A percentile compares a stretch with the other conserved stretches of the same genome.
These are phyloP conservation scores for Rhizomucor pusillus DNA, from an alignment of 371 early-diverging fungal genomes.

Conservation along the genomic window DNA sequence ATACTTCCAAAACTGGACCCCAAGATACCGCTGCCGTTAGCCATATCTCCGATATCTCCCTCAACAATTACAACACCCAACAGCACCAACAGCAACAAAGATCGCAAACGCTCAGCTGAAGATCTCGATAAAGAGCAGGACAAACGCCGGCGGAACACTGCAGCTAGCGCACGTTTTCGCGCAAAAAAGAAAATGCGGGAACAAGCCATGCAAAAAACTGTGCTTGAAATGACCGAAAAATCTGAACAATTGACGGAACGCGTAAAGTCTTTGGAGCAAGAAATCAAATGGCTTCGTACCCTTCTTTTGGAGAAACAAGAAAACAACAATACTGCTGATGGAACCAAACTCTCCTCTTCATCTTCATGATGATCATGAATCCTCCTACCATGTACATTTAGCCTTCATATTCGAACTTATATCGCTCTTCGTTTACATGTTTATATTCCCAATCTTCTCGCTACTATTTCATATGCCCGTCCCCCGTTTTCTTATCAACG, in stretches of 20 bases:
- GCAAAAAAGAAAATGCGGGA: conserved; percentile 90
- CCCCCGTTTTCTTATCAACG: too few species aligned
- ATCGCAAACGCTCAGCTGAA: not conserved
- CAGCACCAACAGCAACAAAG: conserved; percentile 1
- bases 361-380: too few species aligned
- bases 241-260: conserved; percentile 68
- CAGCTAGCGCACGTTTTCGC: conserved; percentile 93
- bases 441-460: too few species aligned
- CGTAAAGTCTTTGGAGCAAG: conserved; percentile 81
- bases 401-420: too few species aligned
- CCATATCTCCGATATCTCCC: conserved; percentile 38
- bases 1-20: conserved; percentile 19
- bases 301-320: conserved; percentile 78
- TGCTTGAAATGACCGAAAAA: conserved; percentile 79
- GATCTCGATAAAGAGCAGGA: conserved; percentile 62
- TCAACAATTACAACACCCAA: conserved; percentile 9
- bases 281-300: conserved; percentile 86
- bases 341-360: too few species aligned
- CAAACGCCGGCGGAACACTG: conserved; percentile 93
- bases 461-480: too few species aligned
- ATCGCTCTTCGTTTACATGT: too few species aligned
- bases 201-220: conserved; percentile 79
- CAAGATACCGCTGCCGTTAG: conserved; percentile 34
- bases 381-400: too few species aligned
- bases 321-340: not conserved